These are phyloP conservation scores for Eutrema japonicum DNA, from an alignment of 345 rosid genomes.

Conservation along the genomic window DNA sequence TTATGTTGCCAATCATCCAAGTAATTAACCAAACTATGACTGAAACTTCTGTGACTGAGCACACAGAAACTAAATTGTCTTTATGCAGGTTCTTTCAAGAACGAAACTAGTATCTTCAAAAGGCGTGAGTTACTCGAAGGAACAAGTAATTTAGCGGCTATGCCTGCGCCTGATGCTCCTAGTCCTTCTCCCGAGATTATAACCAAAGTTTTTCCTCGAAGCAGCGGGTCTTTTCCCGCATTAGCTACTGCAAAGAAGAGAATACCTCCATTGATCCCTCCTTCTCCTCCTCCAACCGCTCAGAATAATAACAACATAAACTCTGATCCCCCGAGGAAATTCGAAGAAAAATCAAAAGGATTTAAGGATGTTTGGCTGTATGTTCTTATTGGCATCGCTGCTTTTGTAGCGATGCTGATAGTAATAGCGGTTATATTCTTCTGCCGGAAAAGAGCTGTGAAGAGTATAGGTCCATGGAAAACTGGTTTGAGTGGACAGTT, in stretches of 20 bases:
- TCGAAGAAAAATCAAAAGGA: slow-evolving; percentile 38
- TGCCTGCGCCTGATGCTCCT: slow-evolving; percentile 47
- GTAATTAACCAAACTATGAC: slow-evolving; percentile 8
- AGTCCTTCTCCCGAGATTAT: slow-evolving; percentile 46
- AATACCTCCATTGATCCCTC: slow-evolving; percentile 33
- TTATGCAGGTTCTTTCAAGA: slow-evolving; percentile 27
- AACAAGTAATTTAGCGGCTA: slow-evolving; percentile 67
- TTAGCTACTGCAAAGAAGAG: slow-evolving; percentile 54
- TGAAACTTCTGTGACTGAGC: slow-evolving; percentile 14
- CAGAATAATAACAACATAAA: slow-evolving; percentile 19
- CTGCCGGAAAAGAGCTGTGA: slow-evolving; percentile 58
- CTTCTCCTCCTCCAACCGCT: slow-evolving; percentile 34
- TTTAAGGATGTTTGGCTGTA: slow-evolving; percentile 57
- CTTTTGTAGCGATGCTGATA: slow-evolving; percentile 45
- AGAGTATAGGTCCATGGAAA: slow-evolving; percentile 86
- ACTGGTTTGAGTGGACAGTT: slow-evolving; percentile 94
- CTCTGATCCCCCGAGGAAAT: slow-evolving; percentile 16
- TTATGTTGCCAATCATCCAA: slow-evolving; percentile 20
- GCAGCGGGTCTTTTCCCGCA: slow-evolving; percentile 91
- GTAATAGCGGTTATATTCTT: slow-evolving; percentile 44
- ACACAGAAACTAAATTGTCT: not conserved
- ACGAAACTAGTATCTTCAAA: slow-evolving; percentile 45
- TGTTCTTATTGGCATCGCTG: slow-evolving; percentile 48
- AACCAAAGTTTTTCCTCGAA: slow-evolving; percentile 57
- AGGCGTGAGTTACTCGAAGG: slow-evolving; percentile 71